Conservation (phyloP, 495 filamentous ascomycete genomes). For the Entonaema liquescens region DNA sequence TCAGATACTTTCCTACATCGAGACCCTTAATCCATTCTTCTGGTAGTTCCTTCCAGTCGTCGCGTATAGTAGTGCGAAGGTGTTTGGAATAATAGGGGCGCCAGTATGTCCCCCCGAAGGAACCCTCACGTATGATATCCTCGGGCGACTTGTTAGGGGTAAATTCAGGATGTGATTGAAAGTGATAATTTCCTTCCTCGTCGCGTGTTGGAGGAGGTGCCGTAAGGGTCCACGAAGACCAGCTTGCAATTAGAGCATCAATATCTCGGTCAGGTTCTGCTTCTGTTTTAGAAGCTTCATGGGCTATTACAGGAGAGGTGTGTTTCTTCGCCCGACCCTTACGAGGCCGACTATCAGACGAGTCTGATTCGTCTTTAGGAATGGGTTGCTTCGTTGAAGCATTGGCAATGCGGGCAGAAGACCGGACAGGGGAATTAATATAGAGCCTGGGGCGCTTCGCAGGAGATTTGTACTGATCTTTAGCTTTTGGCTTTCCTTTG, state of each 20-base stretch:
- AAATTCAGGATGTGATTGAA: conserved; percentile 52
- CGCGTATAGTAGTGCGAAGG: conserved; percentile 49
- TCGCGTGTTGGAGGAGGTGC: conserved; percentile 51
- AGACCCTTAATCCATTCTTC: conserved; percentile 50
- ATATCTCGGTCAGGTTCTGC: conserved; percentile 37
- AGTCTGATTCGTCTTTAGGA: conserved; percentile 4
- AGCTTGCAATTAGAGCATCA: conserved; percentile 46
- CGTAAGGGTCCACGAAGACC: conserved; percentile 52
- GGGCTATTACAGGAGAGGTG: neutral
- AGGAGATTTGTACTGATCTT: neutral
- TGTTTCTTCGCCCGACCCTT: neutral
- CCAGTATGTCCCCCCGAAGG: conserved; percentile 60
- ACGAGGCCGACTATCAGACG: conserved; percentile 2
- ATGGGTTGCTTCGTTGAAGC: conserved; percentile 1
- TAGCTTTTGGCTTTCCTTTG: neutral
- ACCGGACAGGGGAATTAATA: conserved; percentile 25
- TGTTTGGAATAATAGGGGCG: conserved; percentile 51
- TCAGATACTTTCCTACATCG: conserved; percentile 47
- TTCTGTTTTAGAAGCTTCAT: neutral
- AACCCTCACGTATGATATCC: conserved; percentile 57
- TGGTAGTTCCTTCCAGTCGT: conserved; percentile 56
- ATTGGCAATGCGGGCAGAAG: conserved; percentile 42
- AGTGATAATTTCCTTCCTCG: conserved; percentile 50
- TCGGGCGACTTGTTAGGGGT: conserved; percentile 60
- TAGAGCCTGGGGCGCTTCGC: conserved; percentile 37